These are phyloP conservation scores for Fallopia convolvulus DNA, from an alignment of 148 eudicot genomes.

Conservation along the genomic window DNA sequence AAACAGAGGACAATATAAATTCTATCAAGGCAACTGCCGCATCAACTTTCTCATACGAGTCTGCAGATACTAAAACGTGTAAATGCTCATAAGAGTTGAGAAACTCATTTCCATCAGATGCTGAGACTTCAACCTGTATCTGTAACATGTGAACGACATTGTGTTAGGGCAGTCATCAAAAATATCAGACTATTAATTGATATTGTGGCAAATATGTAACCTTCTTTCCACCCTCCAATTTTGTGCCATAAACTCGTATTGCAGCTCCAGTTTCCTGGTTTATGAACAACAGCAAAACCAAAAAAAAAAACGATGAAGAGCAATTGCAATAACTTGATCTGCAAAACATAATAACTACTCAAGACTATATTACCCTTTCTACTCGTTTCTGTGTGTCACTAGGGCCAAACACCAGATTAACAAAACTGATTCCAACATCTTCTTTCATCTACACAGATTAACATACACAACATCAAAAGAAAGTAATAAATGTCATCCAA, in stretches of 20 bases:
- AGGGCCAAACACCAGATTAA: conserved; percentile 63
- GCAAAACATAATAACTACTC: background rate
- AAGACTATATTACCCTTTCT: conserved; percentile 59
- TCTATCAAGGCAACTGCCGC: conserved; percentile 77
- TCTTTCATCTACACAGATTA: conserved; percentile 44
- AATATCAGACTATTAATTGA: background rate
- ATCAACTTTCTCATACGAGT: conserved; percentile 86
- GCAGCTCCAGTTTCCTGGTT: conserved; percentile 86
- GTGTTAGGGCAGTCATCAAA: background rate
- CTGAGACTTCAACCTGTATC: conserved; percentile 48
- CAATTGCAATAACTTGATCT: background rate
- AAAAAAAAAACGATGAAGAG: background rate
- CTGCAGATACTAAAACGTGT: conserved; percentile 63
- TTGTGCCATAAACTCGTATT: conserved; percentile 64
- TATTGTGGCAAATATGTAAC: conserved; percentile 20
- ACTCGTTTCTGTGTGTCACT: conserved; percentile 71
- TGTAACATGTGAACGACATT: background rate
- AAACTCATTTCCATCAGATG: conserved; percentile 49
- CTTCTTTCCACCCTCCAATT: conserved; percentile 42
- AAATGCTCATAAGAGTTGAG: conserved; percentile 51
- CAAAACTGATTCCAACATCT: conserved; percentile 67
- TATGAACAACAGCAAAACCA: conserved; percentile 1
- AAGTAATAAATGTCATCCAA: background rate
- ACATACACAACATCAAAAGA: conserved; percentile 2
- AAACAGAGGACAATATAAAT: conserved; percentile 58